Evolutionary conservation across 768 basidiomycete genomes (phyloP).

Genomic region (Sarcodon aspratus): DNA sequence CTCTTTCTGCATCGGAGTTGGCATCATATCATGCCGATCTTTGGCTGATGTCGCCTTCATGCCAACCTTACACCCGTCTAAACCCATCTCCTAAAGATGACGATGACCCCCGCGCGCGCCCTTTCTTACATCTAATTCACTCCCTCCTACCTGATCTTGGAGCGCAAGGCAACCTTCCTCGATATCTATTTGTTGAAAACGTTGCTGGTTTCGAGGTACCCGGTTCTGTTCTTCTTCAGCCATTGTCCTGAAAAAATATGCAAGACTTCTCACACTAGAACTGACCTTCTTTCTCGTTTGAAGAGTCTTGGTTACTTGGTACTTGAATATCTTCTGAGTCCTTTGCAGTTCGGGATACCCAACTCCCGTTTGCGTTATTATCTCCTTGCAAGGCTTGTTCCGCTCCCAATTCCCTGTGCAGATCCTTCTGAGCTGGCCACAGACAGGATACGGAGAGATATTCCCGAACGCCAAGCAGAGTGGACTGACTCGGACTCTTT

Average conservation of each 20-base stretch:
- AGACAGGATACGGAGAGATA: conserved; percentile 32
- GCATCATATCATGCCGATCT: conserved; percentile 39
- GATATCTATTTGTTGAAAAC: conserved; percentile 61
- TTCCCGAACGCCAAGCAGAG: conserved; percentile 34
- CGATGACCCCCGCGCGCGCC: conserved; percentile 61
- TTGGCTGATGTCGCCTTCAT: conserved; percentile 76
- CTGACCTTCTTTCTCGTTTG: conserved; percentile 40
- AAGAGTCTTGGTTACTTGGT: conserved; percentile 41
- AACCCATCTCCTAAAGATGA: conserved; percentile 64
- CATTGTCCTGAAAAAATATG: conserved; percentile 2
- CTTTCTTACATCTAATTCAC: conserved; percentile 63
- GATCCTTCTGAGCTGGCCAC: conserved; percentile 2
- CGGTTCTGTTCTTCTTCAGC: not conserved
- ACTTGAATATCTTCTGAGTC: conserved; percentile 58
- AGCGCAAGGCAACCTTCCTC: conserved; percentile 33
- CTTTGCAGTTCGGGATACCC: conserved; percentile 69
- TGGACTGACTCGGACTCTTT: conserved; percentile 27
- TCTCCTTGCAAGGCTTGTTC: conserved; percentile 48
- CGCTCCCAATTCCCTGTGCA: conserved; percentile 25
- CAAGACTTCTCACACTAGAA: conserved; percentile 57
- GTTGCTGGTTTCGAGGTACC: conserved; percentile 76
- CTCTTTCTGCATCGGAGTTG: conserved; percentile 37
- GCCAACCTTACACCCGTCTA: conserved; percentile 76
- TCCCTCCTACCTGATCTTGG: conserved; percentile 50
- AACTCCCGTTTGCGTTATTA: conserved; percentile 80